These are phyloP conservation scores for Mercurialis annua DNA, from an alignment of 345 rosid species.

Conservation along the genomic window DNA sequence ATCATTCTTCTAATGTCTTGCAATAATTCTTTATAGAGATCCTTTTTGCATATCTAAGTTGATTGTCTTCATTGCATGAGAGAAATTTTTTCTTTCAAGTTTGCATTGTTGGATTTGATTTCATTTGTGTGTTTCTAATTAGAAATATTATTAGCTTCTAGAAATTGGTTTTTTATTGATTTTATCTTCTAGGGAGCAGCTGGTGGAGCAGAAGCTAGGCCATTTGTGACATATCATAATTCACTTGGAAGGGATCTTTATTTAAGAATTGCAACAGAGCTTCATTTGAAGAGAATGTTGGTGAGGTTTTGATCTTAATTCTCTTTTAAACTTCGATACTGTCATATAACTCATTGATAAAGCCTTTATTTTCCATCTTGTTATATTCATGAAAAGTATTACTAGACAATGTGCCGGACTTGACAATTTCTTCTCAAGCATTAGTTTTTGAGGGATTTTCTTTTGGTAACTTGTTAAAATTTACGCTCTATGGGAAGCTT, in stretches of 20 bases:
- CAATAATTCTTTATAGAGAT: neutral
- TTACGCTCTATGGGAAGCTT: too few species aligned
- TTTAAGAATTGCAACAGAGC: constrained; percentile 95
- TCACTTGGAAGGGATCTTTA: constrained; percentile 91
- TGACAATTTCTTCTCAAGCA: neutral
- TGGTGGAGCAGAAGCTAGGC: constrained; percentile 99
- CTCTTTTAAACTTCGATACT: neutral
- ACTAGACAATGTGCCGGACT: neutral
- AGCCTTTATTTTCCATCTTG: neutral
- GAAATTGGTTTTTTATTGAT: constrained; percentile 38
- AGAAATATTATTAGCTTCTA: constrained; percentile 3
- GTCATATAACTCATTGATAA: constrained; percentile 4
- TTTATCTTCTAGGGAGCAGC: constrained; percentile 85
- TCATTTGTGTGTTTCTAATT: neutral
- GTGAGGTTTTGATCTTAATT: constrained; percentile 34
- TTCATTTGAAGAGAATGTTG: constrained; percentile 95
- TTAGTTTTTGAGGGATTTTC: neutral
- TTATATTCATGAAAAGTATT: neutral
- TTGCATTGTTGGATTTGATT: too few species aligned
- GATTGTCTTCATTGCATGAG: neutral
- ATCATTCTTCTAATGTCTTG: neutral
- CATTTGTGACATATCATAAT: constrained; percentile 88
- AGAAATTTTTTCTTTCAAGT: neutral
- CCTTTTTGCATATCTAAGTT: neutral
- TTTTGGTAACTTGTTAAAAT: too few species aligned